Conservation (phyloP, 2,329 filamentous ascomycete species). For the Trichoderma citrinoviride region DNA sequence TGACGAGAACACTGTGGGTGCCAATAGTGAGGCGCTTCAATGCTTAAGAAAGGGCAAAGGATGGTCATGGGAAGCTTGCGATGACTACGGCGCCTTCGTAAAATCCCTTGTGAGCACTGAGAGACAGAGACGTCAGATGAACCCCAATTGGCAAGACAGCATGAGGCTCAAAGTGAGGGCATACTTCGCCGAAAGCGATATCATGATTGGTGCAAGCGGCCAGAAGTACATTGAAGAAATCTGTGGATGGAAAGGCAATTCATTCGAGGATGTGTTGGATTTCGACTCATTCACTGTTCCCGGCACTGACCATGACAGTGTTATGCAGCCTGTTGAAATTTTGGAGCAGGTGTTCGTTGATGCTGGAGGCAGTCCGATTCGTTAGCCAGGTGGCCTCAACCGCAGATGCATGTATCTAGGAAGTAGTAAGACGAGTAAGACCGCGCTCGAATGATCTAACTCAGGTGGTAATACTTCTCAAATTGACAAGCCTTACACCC, state of each 20-base stretch:
- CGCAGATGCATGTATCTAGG: too few relatives aligned
- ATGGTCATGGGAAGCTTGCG: background rate
- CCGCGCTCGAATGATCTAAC: too few relatives aligned
- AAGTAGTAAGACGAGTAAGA: too few relatives aligned
- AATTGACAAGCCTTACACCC: too few relatives aligned
- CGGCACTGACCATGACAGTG: slow-evolving; percentile 1
- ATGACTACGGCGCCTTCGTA: background rate
- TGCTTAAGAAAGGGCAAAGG: slow-evolving; percentile 3
- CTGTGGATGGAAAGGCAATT: background rate
- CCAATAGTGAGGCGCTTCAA: background rate
- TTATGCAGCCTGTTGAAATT: background rate
- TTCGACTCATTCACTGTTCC: background rate
- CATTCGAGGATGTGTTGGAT: background rate
- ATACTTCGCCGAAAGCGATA: slow-evolving; percentile 6
- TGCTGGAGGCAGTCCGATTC: background rate
- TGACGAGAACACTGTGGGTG: background rate
- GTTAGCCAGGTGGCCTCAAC: background rate
- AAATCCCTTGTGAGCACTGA: background rate
- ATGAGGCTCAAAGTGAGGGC: background rate
- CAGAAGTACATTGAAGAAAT: background rate
- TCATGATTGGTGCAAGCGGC: background rate
- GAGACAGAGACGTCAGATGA: background rate
- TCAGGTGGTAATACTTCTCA: too few relatives aligned
- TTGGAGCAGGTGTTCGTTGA: background rate
- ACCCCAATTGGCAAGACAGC: background rate